Evolutionary conservation across 2,329 filamentous ascomycete species (phyloP), one percentile per base, ranked within the genome.

Genomic region (Cordyceps fumosorosea): DNA sequence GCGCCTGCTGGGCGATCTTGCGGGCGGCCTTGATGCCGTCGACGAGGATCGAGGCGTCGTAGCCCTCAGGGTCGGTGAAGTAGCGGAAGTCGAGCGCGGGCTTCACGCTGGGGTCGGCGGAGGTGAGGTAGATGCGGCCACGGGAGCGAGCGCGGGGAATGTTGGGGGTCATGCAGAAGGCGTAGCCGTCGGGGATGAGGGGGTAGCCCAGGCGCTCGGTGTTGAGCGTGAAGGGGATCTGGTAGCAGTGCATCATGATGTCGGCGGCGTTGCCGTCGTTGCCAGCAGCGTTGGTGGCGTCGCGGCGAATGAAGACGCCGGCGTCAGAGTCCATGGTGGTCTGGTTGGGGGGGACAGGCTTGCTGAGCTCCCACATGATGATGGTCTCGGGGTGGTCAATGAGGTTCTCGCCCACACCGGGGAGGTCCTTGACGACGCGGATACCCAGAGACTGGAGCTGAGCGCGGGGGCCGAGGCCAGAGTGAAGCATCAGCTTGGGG

Each of bases 221-320:
- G 82, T 96, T 96, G 68, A 92, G 85, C 65, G 88, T 90, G 77
- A 96, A 96, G 60, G 91, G 91, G 67, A 96, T 96, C 77, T 96
- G 92, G 80, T 96, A 96, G 83, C 91, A 96, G 79, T 96, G 91
- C 89, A 95, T 95, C 92, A 96, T 96, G 70, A 96, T 78, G 71
- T 96, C 92, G 66, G 89, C 89, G 61, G 90, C 87, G 65, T 89
- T 84, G 58, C 89, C 89, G 68, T 96, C 91, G 66, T 80, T 82
- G 65, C 81, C 80, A 7, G 77, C 74, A 2, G 90, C 89, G 70
- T 93, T 86, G 68, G 84, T 80, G 16, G 81, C 73, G 75, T 96
- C 87, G 64, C 91, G 89, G 65, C 91, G 90, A 62, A 96, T 80
- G 82, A 96, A 96, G 71, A 95, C 89, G 66, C 90, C 90, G 3